Evolutionary conservation across 2,329 filamentous ascomycete species (phyloP).

Genomic region (Diplocarpon rosae): DNA sequence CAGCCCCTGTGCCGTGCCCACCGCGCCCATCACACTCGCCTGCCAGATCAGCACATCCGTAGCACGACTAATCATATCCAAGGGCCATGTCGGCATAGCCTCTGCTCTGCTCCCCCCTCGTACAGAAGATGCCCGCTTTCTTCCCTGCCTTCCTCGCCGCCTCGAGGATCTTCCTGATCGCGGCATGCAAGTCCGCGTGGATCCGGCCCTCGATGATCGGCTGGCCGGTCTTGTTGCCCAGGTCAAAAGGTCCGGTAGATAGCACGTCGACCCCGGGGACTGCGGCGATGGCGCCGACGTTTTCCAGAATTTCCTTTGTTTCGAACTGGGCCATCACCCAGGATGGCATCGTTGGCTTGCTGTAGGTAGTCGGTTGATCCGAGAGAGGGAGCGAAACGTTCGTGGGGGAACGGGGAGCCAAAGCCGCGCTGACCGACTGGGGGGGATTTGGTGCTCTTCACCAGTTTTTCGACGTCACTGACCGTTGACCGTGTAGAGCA

Average conservation of each 20-base stretch:
- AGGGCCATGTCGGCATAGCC: slow-evolving; percentile 45
- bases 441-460: slow-evolving; percentile 44
- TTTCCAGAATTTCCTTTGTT: slow-evolving; percentile 49
- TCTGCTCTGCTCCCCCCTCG: slow-evolving; percentile 43
- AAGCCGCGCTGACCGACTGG: slow-evolving; percentile 43
- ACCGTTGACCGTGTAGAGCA: slow-evolving; percentile 43
- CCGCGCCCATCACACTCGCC: slow-evolving; percentile 33
- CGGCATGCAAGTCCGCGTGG: slow-evolving; percentile 44
- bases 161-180: slow-evolving; percentile 45
- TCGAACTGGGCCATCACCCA: slow-evolving; percentile 62
- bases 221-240: slow-evolving; percentile 50
- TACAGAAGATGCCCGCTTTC: slow-evolving; percentile 52
- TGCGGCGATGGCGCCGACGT: slow-evolving; percentile 50
- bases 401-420: slow-evolving; percentile 44
- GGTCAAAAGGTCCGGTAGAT: slow-evolving; percentile 56
- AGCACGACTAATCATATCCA: slow-evolving; percentile 49
- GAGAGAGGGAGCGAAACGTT: slow-evolving; percentile 36
- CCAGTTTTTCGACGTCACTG: slow-evolving; percentile 39
- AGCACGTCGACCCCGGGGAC: slow-evolving; percentile 50
- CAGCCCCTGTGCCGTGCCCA: slow-evolving; percentile 37
- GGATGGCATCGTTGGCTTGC: slow-evolving; percentile 43
- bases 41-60: slow-evolving; percentile 44
- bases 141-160: slow-evolving; percentile 52
- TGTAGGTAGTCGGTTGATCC: slow-evolving; percentile 44
- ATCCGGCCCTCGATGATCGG: slow-evolving; percentile 51